These are phyloP conservation scores for Microcos paniculata DNA, from an alignment of 345 rosid species.

Conservation along the genomic window DNA sequence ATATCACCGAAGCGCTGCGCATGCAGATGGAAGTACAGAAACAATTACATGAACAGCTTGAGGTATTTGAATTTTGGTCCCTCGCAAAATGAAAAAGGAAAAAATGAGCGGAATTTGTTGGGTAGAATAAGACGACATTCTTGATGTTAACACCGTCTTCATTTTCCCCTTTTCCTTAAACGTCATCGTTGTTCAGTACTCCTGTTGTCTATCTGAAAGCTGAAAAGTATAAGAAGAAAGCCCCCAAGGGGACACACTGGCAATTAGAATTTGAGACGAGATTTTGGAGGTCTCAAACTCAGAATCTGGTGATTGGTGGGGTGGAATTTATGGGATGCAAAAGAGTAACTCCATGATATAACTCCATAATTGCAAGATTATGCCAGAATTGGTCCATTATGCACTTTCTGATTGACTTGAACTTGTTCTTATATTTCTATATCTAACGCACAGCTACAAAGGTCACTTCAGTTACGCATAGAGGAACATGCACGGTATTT, in stretches of 20 bases:
- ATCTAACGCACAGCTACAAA: constrained; percentile 56
- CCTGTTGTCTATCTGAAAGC: too few species aligned
- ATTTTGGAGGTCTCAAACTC: too few species aligned
- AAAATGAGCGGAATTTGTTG: too few species aligned
- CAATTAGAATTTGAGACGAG: too few species aligned
- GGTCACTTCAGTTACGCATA: constrained; percentile 72
- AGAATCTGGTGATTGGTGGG: too few species aligned
- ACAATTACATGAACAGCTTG: constrained; percentile 84
- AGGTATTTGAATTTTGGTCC: constrained; percentile 38
- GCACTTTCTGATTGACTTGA: not conserved
- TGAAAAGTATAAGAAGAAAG: not conserved
- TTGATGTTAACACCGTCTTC: not conserved
- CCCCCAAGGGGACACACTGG: too few species aligned
- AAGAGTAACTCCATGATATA: not conserved
- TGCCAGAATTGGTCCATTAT: not conserved
- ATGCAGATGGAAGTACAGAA: constrained; percentile 90
- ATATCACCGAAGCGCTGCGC: constrained; percentile 65
- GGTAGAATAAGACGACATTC: too few species aligned
- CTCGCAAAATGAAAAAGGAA: too few species aligned
- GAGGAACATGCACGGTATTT: constrained; percentile 89
- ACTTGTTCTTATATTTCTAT: not conserved
- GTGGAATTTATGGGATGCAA: too few species aligned
- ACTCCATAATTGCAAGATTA: not conserved
- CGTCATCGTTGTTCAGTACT: not conserved
- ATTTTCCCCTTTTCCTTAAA: not conserved